phyloP scores from a whole-genome alignment of 2,329 filamentous ascomycete genomes.

The Cladorrhinum sp. region DNA sequence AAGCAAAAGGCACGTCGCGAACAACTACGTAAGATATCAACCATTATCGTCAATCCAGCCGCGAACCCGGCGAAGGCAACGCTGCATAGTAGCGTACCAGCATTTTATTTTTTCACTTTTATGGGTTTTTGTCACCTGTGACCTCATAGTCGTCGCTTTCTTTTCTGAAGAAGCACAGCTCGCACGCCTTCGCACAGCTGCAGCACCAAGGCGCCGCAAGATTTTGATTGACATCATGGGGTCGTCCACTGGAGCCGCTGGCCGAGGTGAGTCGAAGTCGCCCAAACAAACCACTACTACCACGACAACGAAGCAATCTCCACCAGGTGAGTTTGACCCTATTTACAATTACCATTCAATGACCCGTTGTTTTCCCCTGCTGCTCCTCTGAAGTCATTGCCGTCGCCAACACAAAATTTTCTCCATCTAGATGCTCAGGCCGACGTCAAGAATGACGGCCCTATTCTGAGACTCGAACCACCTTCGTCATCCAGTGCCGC shows the following conservation, averaged over 20 bases:
- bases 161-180: neutral
- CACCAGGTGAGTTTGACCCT: constrained; percentile 41
- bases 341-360: neutral
- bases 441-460: constrained; percentile 38
- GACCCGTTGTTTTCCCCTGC: constrained; percentile 18
- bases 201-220: constrained; percentile 23
- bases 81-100: constrained; percentile 25
- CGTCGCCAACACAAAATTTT: constrained; percentile 22
- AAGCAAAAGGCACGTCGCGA: constrained; percentile 15
- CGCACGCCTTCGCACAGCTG: constrained; percentile 19
- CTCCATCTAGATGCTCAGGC: constrained; percentile 17
- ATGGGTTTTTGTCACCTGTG: constrained; percentile 24
- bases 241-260: constrained; percentile 41
- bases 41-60: constrained; percentile 19
- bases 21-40: constrained; percentile 25
- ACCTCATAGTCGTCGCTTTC: constrained; percentile 28
- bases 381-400: constrained; percentile 19
- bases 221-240: constrained; percentile 47
- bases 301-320: constrained; percentile 32
- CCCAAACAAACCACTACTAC: constrained; percentile 40
- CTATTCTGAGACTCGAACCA: constrained; percentile 52
- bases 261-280: constrained; percentile 46
- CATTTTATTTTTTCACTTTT: constrained; percentile 15
- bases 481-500: constrained; percentile 52
- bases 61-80: constrained; percentile 13